A percentile compares a stretch with the other conserved stretches of the same genome.
Evolutionary conservation across 2,329 filamentous ascomycete species (phyloP).

Genomic region (Stemphylium beticola): DNA sequence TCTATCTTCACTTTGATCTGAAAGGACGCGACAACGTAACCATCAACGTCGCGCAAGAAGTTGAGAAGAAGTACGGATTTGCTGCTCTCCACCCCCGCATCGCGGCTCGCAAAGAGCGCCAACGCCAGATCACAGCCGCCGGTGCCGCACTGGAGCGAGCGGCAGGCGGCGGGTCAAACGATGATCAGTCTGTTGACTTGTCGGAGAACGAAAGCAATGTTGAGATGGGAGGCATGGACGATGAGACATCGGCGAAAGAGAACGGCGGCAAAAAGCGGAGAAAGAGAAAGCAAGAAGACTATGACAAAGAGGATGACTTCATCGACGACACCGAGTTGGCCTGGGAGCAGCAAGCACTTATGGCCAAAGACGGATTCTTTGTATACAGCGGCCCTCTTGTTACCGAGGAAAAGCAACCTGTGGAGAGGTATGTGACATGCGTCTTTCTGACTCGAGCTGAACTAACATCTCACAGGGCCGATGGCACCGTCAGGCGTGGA

Average conservation of each 20-base stretch:
- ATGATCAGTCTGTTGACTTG: constrained; percentile 82
- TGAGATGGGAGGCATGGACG: constrained; percentile 76
- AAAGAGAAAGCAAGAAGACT: constrained; percentile 74
- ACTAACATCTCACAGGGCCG: constrained; percentile 61
- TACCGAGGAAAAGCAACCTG: constrained; percentile 77
- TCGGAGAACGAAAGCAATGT: constrained; percentile 79
- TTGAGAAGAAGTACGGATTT: constrained; percentile 92
- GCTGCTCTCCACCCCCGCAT: constrained; percentile 90
- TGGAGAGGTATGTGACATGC: constrained; percentile 62
- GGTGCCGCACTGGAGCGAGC: constrained; percentile 83
- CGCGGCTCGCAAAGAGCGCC: constrained; percentile 84
- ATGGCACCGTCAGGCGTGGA: constrained; percentile 74
- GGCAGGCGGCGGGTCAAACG: constrained; percentile 70
- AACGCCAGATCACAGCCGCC: constrained; percentile 85
- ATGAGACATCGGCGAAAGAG: constrained; percentile 49
- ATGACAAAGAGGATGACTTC: constrained; percentile 71
- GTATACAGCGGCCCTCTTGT: constrained; percentile 94
- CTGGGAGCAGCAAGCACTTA: constrained; percentile 94
- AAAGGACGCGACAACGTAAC: constrained; percentile 85
- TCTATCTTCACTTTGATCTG: constrained; percentile 82
- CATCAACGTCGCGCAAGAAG: constrained; percentile 92
- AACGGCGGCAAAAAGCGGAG: constrained; percentile 74
- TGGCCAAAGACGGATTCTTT: constrained; percentile 95
- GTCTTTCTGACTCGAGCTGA: not conserved
- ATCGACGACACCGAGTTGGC: constrained; percentile 91